Evolutionary conservation across 192 early-diverging fungal genomes (phyloP).

Genomic region (Glomus cerebriforme): DNA sequence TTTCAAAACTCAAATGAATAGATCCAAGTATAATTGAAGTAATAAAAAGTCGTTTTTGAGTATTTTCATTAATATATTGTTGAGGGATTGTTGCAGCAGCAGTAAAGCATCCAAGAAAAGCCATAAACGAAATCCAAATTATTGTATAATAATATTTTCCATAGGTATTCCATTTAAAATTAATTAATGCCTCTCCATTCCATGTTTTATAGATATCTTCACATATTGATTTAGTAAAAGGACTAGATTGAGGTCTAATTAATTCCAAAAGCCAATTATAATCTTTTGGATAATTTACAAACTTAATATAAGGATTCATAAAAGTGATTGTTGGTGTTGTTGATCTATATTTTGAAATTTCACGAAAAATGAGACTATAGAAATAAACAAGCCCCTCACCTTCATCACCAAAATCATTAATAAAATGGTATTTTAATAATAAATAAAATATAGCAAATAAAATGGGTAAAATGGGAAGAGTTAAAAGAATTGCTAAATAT

Average conservation of each 20-base stretch:
- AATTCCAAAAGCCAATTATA: background rate
- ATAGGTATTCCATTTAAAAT: slow-evolving; percentile 3
- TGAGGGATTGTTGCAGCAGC: background rate
- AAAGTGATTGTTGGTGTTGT: too few relatives aligned
- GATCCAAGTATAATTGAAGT: background rate
- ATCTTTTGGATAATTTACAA: background rate
- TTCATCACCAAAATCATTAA: too few relatives aligned
- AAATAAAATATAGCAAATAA: too few relatives aligned
- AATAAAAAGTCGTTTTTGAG: background rate
- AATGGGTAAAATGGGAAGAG: too few relatives aligned
- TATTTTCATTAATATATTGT: background rate
- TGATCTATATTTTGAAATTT: too few relatives aligned
- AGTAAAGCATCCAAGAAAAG: background rate
- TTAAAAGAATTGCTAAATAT: too few relatives aligned
- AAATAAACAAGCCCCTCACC: too few relatives aligned
- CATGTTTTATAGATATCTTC: background rate
- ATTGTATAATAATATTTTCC: background rate
- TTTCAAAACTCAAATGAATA: background rate
- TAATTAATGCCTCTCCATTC: background rate
- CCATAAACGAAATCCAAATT: background rate
- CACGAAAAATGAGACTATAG: too few relatives aligned
- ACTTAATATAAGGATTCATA: background rate
- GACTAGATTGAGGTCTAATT: background rate
- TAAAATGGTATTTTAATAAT: too few relatives aligned
- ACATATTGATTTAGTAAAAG: background rate